Evolutionary conservation across 2,329 filamentous ascomycete genomes (phyloP).

Genomic region (Sarocladium kiliense): DNA sequence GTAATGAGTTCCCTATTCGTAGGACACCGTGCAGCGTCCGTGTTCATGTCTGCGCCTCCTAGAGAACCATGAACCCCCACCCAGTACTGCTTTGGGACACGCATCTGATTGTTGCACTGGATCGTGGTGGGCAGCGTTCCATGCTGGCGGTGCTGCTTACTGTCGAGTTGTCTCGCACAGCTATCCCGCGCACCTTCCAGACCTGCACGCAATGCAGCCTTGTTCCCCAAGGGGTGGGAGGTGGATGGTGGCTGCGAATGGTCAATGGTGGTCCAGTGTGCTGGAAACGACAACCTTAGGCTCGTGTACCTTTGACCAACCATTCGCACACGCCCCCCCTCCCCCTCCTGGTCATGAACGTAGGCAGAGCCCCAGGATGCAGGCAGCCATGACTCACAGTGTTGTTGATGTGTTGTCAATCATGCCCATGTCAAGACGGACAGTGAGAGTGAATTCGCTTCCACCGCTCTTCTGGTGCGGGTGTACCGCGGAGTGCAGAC

Average conservation of each 20-base stretch:
- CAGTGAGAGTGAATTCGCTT: neutral
- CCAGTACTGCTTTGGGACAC: neutral
- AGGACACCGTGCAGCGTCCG: neutral
- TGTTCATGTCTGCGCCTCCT: neutral
- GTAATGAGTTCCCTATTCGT: neutral
- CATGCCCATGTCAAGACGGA: neutral
- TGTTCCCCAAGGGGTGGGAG: neutral
- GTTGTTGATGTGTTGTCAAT: neutral
- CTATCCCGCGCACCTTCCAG: neutral
- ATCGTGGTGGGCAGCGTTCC: neutral
- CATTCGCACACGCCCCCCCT: conserved; percentile 1
- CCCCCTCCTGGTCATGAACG: neutral
- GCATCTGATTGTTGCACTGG: neutral
- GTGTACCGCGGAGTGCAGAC: neutral
- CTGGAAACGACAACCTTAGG: neutral
- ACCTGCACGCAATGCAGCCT: neutral
- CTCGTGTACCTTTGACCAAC: neutral
- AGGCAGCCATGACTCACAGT: conserved; percentile 1
- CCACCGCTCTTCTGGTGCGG: neutral
- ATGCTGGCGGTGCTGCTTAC: conserved; percentile 1
- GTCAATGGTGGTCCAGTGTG: neutral
- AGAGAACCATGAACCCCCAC: neutral
- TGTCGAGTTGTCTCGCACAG: neutral
- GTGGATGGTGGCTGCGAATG: neutral
- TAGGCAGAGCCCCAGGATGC: neutral